Conservation (phyloP, 768 basidiomycete species). For the Calocybe indica region DNA sequence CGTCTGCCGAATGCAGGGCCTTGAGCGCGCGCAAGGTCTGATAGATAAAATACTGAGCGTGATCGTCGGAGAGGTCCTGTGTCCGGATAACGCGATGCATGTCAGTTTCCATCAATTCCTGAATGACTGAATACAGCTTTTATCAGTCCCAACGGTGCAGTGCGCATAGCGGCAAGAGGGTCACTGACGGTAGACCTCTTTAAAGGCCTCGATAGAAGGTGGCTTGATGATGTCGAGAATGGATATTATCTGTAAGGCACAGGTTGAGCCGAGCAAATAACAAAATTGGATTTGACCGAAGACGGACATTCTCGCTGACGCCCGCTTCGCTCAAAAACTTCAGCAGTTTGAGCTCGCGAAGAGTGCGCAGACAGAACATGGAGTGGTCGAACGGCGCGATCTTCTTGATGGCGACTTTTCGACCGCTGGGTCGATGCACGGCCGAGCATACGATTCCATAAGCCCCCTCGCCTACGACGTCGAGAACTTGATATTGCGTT, state of each 20-base stretch:
- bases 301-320: conserved; percentile 78
- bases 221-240: conserved; percentile 89
- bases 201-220: conserved; percentile 72
- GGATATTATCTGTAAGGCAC: conserved; percentile 63
- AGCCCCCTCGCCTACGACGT: conserved; percentile 87
- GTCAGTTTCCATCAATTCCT: conserved; percentile 94
- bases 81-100: conserved; percentile 96
- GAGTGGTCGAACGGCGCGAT: conserved; percentile 94
- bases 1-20: conserved; percentile 92
- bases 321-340: conserved; percentile 85
- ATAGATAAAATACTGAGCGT: conserved; percentile 90
- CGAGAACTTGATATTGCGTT: conserved; percentile 77
- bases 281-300: background rate
- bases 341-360: conserved; percentile 79
- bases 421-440: conserved; percentile 76
- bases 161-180: background rate
- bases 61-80: conserved; percentile 93
- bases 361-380: conserved; percentile 90
- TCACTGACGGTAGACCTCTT: conserved; percentile 72
- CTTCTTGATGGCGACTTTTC: conserved; percentile 96
- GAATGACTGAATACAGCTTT: conserved; percentile 49
- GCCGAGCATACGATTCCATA: conserved; percentile 97
- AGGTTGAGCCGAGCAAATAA: background rate
- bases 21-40: conserved; percentile 95
- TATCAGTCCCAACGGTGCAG: background rate